Evolutionary conservation across 495 filamentous ascomycete species (phyloP).

Genomic region (Bombardia bombarda): DNA sequence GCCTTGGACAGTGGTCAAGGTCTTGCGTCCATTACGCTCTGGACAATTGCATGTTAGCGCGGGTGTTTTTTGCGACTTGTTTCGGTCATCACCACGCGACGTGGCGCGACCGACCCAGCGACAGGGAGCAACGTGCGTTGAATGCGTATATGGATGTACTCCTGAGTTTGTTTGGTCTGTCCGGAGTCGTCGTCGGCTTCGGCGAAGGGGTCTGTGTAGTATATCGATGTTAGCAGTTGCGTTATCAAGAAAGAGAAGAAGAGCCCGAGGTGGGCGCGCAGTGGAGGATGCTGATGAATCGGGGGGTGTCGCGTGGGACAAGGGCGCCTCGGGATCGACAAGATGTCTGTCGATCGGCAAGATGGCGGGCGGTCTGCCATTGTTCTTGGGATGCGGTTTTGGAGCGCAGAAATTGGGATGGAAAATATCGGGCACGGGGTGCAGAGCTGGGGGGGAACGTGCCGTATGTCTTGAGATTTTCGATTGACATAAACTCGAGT

Average conservation of each 20-base stretch:
- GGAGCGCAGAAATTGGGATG: neutral
- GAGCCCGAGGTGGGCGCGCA: too few relatives aligned
- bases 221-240: slow-evolving; percentile 12
- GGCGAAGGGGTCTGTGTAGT: slow-evolving; percentile 90
- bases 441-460: slow-evolving; percentile 29
- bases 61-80: too few relatives aligned
- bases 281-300: neutral
- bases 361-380: neutral
- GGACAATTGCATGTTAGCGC: slow-evolving; percentile 6
- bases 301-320: neutral
- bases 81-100: too few relatives aligned
- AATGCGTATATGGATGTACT: slow-evolving; percentile 99
- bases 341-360: neutral
- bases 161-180: slow-evolving; percentile 81
- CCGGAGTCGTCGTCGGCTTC: slow-evolving; percentile 99
- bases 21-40: slow-evolving; percentile 99
- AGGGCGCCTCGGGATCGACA: neutral
- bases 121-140: slow-evolving; percentile 67
- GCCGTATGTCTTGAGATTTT: slow-evolving; percentile 99
- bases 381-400: neutral
- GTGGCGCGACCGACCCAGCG: slow-evolving; percentile 3
- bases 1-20: slow-evolving; percentile 98
- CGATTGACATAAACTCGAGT: slow-evolving; percentile 97
- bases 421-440: too few relatives aligned
- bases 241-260: too few relatives aligned